Percentiles rank a stretch among this genome's conserved stretches.
Conservation (phyloP, 1,284 basidiomycete genomes). For the Flammula alnicola region DNA sequence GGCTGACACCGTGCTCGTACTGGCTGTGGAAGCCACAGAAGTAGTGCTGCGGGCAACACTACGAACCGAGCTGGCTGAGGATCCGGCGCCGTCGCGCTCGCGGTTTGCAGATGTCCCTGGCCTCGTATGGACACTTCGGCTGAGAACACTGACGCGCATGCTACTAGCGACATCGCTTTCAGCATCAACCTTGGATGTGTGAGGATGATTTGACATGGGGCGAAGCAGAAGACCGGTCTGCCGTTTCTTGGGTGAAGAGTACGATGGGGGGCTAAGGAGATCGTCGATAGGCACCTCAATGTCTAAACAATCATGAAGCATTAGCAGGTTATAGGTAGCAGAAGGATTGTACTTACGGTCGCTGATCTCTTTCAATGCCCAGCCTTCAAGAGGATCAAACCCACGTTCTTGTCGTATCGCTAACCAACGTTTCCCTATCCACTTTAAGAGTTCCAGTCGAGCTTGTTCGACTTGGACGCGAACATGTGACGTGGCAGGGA, state of each 20-base stretch:
- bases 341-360: constrained; percentile 58
- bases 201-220: constrained; percentile 34
- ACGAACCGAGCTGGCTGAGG: constrained; percentile 42
- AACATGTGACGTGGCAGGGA: constrained; percentile 67
- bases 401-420: constrained; percentile 79
- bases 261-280: constrained; percentile 48
- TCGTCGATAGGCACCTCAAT: constrained; percentile 81
- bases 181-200: constrained; percentile 38
- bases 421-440: constrained; percentile 74
- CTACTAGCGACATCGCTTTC: constrained; percentile 41
- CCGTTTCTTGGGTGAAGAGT: constrained; percentile 20
- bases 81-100: constrained; percentile 37
- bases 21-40: constrained; percentile 4
- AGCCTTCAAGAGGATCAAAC: constrained; percentile 80
- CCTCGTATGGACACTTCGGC: constrained; percentile 32
- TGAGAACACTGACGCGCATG: constrained; percentile 59
- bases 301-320: constrained; percentile 53
- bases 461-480: constrained; percentile 75
- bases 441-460: constrained; percentile 69
- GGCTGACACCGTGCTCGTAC: constrained; percentile 22
- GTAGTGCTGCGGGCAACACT: constrained; percentile 16
- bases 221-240: constrained; percentile 28
- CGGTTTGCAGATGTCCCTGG: background rate
- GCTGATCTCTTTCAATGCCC: constrained; percentile 88
- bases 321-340: background rate